Evolutionary conservation across 164 flowering plant genomes (phyloP), one percentile per base, ranked within the genome.

Genomic region (Chimonanthus praecox): DNA sequence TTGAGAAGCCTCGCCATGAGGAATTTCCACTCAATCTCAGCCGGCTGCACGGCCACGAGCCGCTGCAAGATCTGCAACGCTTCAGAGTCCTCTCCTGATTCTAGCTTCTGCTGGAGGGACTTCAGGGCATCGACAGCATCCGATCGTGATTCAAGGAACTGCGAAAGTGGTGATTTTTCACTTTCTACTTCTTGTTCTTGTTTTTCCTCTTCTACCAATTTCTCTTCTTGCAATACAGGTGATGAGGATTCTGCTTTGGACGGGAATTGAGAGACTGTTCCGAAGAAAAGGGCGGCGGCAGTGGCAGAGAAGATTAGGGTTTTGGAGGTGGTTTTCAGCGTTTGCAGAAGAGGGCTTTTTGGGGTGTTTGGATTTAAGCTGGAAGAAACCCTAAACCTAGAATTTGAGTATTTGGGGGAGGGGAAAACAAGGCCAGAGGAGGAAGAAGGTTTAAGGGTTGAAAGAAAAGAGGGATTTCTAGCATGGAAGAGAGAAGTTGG

Each of bases 1-100:
- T 69, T 84, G 68, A 85, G 63, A 64, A 94, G 7, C 73, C 92
- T 79, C 18, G 92, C 98, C 79, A 74, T 78, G 15, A 90, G 71
- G 76, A 92, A 86, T 60, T 86, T 90, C 94, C 94, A 94, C 13
- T 92, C 88, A 9, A 72, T 70, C 66, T 78, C 82, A 44, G 58
- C 45, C 4, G 98, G 97, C 75, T 87, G 92, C 7, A 88, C 87
- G 6, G 81, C 58, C 11, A 77, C 83, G 64, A 94, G 68, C 10
- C 81, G 81, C 43, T 74, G 49, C 78, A 89, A 64, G 3, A 90
- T 81, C 76, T 76, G 75, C 71, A 88, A 70, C 3, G 92, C 90
- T 58, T 92, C 98, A 10, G 84, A 83, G 72, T 88, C 88, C 66
- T 92, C 92, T 0, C 91, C 88, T 4, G 74, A 80, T 50, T 89